Evolutionary conservation across 192 early-diverging fungal species (phyloP).

Genomic region (Coemansia furcata): DNA sequence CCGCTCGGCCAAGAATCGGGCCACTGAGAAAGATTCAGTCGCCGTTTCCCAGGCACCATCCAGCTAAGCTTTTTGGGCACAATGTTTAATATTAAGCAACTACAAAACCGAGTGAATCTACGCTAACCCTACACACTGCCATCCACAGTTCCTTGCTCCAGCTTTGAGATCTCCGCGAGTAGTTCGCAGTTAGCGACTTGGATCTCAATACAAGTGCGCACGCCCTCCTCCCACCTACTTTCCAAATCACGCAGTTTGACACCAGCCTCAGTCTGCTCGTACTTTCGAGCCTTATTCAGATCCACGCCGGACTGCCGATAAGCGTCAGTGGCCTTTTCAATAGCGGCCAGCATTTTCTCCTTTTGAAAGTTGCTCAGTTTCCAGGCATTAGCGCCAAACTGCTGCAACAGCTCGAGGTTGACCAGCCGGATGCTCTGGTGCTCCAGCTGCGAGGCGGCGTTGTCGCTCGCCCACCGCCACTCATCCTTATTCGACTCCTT

Average conservation of each 20-base stretch:
- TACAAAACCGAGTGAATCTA: neutral
- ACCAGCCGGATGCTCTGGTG: slow-evolving; percentile 39
- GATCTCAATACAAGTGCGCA: slow-evolving; percentile 44
- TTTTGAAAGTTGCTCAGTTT: slow-evolving; percentile 47
- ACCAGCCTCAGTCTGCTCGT: slow-evolving; percentile 38
- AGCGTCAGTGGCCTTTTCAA: slow-evolving; percentile 22
- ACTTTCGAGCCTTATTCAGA: slow-evolving; percentile 41
- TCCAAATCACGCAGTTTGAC: slow-evolving; percentile 31
- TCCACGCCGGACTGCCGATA: slow-evolving; percentile 21
- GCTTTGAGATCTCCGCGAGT: slow-evolving; percentile 13
- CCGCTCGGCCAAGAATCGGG: slow-evolving; percentile 5
- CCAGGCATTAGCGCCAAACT: slow-evolving; percentile 50
- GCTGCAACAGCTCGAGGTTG: slow-evolving; percentile 49
- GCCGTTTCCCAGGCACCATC: neutral
- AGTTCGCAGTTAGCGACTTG: slow-evolving; percentile 37
- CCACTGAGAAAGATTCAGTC: neutral
- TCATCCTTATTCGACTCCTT: neutral
- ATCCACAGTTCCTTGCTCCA: slow-evolving; percentile 4
- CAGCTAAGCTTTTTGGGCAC: neutral
- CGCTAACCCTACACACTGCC: neutral
- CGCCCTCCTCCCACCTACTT: slow-evolving; percentile 33
- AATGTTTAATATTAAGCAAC: neutral
- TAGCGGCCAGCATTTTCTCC: slow-evolving; percentile 20
- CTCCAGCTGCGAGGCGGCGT: slow-evolving; percentile 50
- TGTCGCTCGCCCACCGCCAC: slow-evolving; percentile 34